A percentile compares a stretch with the other conserved stretches of the same genome.
phyloP scores from a whole-genome alignment of 2,329 filamentous ascomycete species.

The Colletotrichum kahawae region DNA sequence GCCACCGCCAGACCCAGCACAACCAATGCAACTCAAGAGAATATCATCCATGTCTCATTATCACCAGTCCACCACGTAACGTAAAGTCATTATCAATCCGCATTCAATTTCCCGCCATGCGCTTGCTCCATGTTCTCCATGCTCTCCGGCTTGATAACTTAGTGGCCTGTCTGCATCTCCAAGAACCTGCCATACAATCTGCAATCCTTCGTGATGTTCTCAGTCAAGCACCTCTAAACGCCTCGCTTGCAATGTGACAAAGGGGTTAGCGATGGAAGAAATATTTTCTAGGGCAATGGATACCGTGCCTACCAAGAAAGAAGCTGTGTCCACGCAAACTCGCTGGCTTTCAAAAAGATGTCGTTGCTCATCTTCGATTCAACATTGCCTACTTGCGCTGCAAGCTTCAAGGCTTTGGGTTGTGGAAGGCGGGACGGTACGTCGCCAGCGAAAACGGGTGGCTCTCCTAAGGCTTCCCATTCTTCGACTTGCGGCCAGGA shows the following conservation, averaged over 20 bases:
- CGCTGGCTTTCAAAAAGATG: background rate
- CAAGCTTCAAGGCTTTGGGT: background rate
- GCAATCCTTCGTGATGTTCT: background rate
- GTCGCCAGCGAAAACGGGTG: background rate
- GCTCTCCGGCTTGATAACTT: background rate
- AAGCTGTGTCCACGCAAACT: background rate
- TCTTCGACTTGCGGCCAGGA: background rate
- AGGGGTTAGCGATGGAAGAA: background rate
- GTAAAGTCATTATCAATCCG: background rate
- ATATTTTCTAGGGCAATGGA: background rate
- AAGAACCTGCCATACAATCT: background rate
- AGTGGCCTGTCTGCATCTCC: background rate
- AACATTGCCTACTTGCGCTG: background rate
- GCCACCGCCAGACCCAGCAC: background rate
- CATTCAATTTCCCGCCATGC: background rate
- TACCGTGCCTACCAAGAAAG: background rate
- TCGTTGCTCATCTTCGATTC: background rate
- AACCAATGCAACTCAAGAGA: background rate
- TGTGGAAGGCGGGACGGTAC: background rate
- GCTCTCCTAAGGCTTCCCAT: fast-evolving
- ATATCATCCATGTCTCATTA: background rate
- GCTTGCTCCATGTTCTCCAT: background rate
- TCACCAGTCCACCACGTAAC: background rate
- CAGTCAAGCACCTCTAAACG: background rate
- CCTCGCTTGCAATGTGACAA: background rate